Conservation (phyloP, 768 basidiomycete species). For the Calvatia gigantea region DNA sequence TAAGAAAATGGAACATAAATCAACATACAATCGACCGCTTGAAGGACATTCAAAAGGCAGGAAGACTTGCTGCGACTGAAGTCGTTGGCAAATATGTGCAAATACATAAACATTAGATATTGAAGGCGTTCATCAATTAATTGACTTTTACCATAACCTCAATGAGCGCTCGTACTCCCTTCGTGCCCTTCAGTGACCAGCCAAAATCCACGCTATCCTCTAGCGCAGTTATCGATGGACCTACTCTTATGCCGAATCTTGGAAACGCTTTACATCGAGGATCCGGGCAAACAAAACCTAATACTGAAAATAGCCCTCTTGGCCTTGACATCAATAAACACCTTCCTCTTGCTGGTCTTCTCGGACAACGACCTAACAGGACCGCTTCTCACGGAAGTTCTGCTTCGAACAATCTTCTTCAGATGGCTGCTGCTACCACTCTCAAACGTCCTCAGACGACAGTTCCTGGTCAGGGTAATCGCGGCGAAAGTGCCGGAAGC, state of each 20-base stretch:
- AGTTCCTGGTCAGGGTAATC: background rate
- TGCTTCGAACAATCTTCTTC: conserved; percentile 1
- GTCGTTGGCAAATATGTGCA: background rate
- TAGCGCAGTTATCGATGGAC: background rate
- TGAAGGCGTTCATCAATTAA: background rate
- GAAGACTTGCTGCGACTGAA: background rate
- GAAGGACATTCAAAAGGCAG: background rate
- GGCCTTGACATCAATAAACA: background rate
- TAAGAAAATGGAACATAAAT: background rate
- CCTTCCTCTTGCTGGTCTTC: background rate
- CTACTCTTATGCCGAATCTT: background rate
- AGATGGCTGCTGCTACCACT: background rate
- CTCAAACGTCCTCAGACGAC: conserved; percentile 4
- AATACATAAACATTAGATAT: too few species aligned
- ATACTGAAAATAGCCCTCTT: background rate
- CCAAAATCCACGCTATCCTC: background rate
- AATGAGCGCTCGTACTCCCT: conserved; percentile 10
- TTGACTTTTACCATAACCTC: background rate
- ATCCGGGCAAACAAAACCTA: background rate
- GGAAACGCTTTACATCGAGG: background rate
- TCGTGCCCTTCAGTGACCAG: background rate
- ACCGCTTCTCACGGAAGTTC: background rate
- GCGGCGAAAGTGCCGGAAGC: background rate
- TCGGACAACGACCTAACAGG: background rate
- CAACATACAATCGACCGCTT: background rate